Percentiles rank a stretch among this genome's conserved stretches.
These are phyloP conservation scores for Exserohilum rostratum DNA, from an alignment of 2,329 filamentous ascomycete genomes.

Conservation along the genomic window DNA sequence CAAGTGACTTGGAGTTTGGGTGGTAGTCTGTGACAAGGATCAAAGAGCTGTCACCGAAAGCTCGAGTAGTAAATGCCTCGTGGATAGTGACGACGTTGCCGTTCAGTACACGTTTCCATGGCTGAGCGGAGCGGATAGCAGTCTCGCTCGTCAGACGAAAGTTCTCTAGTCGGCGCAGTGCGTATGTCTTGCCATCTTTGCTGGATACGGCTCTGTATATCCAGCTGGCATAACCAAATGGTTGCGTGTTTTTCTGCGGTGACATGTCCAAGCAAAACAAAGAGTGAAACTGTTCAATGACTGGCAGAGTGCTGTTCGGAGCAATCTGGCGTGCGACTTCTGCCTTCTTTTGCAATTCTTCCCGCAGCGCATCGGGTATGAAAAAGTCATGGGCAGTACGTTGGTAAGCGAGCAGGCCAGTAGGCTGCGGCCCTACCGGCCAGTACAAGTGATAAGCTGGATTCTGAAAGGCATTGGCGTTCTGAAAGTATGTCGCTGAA, in stretches of 20 bases:
- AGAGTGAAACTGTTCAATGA: conserved; percentile 87
- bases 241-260: conserved; percentile 75
- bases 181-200: conserved; percentile 89
- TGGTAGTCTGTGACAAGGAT: conserved; percentile 95
- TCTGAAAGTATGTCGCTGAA: conserved; percentile 69
- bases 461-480: conserved; percentile 60
- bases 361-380: conserved; percentile 81
- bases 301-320: conserved; percentile 76
- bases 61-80: conserved; percentile 90
- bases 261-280: conserved; percentile 86
- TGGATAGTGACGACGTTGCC: conserved; percentile 84
- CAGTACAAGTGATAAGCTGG: conserved; percentile 86
- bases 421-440: conserved; percentile 79
- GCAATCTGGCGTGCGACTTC: conserved; percentile 86
- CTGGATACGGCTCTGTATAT: conserved; percentile 91
- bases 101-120: conserved; percentile 86
- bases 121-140: conserved; percentile 82
- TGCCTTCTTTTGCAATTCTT: conserved; percentile 86
- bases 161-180: conserved; percentile 83
- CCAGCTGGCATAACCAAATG: conserved; percentile 91
- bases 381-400: conserved; percentile 90
- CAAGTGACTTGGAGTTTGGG: conserved; percentile 85
- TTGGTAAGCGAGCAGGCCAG: conserved; percentile 84
- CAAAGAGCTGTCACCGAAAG: conserved; percentile 92
- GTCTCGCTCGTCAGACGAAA: conserved; percentile 89